A percentile compares a stretch with the other conserved stretches of the same genome.
Evolutionary conservation across 2,329 filamentous ascomycete species (phyloP).

Genomic region (Monosporascus sp.): DNA sequence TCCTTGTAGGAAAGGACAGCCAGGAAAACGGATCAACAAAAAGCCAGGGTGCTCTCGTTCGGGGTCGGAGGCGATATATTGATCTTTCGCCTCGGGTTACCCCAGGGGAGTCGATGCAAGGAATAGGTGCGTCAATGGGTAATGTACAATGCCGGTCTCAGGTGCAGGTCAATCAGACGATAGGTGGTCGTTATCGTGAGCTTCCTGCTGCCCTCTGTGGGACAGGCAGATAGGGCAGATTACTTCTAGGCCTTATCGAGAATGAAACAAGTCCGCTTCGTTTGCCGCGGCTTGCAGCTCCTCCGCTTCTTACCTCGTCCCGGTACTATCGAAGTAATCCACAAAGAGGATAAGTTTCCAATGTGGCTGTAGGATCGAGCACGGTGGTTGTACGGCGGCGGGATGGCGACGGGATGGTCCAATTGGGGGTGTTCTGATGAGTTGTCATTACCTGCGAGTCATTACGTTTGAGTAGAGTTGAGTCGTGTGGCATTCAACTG

Average conservation of each 20-base stretch:
- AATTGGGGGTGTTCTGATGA: background rate
- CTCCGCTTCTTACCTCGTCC: too few relatives aligned
- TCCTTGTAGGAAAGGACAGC: slow-evolving; percentile 35
- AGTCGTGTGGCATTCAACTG: background rate
- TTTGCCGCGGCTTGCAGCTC: background rate
- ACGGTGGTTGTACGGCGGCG: background rate
- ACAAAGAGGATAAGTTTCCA: too few relatives aligned
- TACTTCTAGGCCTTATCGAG: too few relatives aligned
- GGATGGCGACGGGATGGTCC: background rate
- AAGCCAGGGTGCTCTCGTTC: background rate
- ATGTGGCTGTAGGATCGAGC: background rate
- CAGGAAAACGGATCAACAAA: slow-evolving; percentile 9
- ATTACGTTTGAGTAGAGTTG: background rate
- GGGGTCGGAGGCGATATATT: background rate
- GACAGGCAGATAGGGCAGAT: background rate
- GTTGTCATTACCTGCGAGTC: background rate
- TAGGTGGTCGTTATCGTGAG: background rate
- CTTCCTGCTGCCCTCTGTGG: background rate
- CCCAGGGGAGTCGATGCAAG: background rate
- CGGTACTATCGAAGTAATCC: too few relatives aligned
- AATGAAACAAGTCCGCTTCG: background rate
- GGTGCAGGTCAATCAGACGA: background rate
- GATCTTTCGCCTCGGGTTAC: slow-evolving; percentile 4
- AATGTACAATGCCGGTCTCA: background rate
- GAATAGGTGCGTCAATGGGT: background rate